Evolutionary conservation across 768 basidiomycete genomes (phyloP).

Genomic region (Candolleomyces eurysporus): DNA sequence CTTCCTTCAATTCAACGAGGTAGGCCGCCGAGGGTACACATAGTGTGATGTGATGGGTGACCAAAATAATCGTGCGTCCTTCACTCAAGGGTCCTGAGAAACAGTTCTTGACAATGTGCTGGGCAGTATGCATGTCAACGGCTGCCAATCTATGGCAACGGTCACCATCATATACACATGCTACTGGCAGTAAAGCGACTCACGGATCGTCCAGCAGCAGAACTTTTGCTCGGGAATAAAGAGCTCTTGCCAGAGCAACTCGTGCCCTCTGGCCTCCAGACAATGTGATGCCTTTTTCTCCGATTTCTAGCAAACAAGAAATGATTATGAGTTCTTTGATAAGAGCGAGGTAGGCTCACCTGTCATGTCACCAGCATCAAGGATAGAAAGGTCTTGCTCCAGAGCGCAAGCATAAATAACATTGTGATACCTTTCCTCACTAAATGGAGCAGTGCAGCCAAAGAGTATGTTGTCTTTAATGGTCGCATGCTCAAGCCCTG

Average conservation of each 20-base stretch:
- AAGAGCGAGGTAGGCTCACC: conserved; percentile 32
- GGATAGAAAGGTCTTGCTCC: conserved; percentile 63
- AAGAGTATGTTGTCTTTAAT: conserved; percentile 83
- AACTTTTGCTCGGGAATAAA: conserved; percentile 70
- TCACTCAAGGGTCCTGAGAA: conserved; percentile 59
- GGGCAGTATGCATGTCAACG: conserved; percentile 77
- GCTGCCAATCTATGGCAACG: conserved; percentile 51
- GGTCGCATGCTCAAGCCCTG: conserved; percentile 78
- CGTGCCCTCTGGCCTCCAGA: conserved; percentile 75
- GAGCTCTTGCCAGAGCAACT: conserved; percentile 72
- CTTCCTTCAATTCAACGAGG: conserved; percentile 59
- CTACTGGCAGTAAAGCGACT: conserved; percentile 19
- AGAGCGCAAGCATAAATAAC: conserved; percentile 79
- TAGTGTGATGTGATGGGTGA: conserved; percentile 79
- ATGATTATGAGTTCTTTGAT: neutral
- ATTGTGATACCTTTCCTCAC: conserved; percentile 59
- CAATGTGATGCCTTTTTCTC: conserved; percentile 78
- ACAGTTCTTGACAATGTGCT: conserved; percentile 63
- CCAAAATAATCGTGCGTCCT: conserved; percentile 73
- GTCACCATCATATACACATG: conserved; percentile 8
- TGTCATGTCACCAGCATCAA: conserved; percentile 78
- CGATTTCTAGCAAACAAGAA: conserved; percentile 50
- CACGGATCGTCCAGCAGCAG: conserved; percentile 74
- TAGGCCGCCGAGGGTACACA: conserved; percentile 69
- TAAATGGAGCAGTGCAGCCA: conserved; percentile 55